These are phyloP conservation scores for Biscogniauxia mediterranea DNA, from an alignment of 2,329 filamentous ascomycete genomes.

Conservation along the genomic window DNA sequence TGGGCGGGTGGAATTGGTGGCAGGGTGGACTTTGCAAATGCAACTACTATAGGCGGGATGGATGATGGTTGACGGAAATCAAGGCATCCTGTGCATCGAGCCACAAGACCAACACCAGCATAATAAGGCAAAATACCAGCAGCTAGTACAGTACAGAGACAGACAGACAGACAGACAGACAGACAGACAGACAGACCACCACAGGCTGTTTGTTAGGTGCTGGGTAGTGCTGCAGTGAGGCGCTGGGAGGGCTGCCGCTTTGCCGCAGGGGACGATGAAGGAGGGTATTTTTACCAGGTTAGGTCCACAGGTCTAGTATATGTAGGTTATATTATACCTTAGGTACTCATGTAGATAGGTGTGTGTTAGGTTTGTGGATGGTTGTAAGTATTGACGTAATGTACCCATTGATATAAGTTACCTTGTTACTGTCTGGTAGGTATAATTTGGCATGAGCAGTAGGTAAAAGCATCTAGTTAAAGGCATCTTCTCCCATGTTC, in stretches of 20 bases:
- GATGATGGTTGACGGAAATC: conserved; percentile 11
- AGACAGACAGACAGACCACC: neutral
- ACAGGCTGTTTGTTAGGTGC: conserved; percentile 13
- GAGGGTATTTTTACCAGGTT: no score
- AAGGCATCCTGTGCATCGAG: neutral
- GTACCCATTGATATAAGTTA: no score
- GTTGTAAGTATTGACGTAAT: no score
- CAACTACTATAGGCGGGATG: neutral
- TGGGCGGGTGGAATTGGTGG: conserved; percentile 1
- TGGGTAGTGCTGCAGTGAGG: conserved; percentile 16
- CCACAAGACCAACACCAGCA: conserved; percentile 13
- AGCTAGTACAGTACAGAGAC: no score
- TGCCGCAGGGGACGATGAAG: neutral
- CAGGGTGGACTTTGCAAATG: conserved; percentile 1
- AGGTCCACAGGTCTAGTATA: no score
- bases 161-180: no score
- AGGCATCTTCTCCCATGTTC: neutral
- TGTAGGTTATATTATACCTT: no score
- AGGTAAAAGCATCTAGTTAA: no score
- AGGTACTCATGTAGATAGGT: no score
- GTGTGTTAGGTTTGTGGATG: neutral
- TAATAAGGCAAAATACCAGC: conserved; percentile 11
- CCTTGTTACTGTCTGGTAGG: neutral
- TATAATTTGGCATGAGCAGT: neutral
- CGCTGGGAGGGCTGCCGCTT: conserved; percentile 6